These are phyloP conservation scores for Mycotypha africana DNA, from an alignment of 371 early-diverging fungal species.

Conservation along the genomic window DNA sequence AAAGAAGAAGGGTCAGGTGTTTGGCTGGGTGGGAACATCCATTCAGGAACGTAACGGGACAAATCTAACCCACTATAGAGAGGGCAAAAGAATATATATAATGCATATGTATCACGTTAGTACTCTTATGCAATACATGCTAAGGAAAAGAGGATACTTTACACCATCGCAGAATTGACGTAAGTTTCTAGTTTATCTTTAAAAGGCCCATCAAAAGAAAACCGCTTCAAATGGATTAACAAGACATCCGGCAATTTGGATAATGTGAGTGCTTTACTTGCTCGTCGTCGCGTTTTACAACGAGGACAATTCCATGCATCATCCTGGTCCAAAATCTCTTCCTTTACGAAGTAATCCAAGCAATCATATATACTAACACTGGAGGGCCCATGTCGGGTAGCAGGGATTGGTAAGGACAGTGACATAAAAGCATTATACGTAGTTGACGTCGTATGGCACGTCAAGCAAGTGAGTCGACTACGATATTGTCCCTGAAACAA, in stretches of 20 bases:
- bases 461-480: slow-evolving; percentile 74
- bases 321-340: slow-evolving; percentile 82
- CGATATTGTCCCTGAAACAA: slow-evolving; percentile 87
- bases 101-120: not conserved
- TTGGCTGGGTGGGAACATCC: slow-evolving; percentile 25
- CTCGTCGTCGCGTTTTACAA: slow-evolving; percentile 71
- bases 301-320: slow-evolving; percentile 87
- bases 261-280: slow-evolving; percentile 75
- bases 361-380: slow-evolving; percentile 71
- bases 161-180: slow-evolving; percentile 78
- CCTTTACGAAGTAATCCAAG: slow-evolving; percentile 77
- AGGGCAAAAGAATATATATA: not conserved
- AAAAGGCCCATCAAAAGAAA: slow-evolving; percentile 90
- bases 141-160: not conserved
- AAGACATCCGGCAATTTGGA: slow-evolving; percentile 84
- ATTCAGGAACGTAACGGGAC: slow-evolving; percentile 21
- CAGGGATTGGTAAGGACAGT: slow-evolving; percentile 89
- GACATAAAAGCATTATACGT: slow-evolving; percentile 92
- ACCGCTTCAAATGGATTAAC: slow-evolving; percentile 90
- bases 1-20: slow-evolving; percentile 15
- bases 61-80: slow-evolving; percentile 27
- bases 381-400: slow-evolving; percentile 19
- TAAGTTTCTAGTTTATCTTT: slow-evolving; percentile 86
- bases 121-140: not conserved
- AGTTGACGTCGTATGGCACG: slow-evolving; percentile 79